phyloP scores from a whole-genome alignment of 495 filamentous ascomycete species.

The Extremus antarcticus region DNA sequence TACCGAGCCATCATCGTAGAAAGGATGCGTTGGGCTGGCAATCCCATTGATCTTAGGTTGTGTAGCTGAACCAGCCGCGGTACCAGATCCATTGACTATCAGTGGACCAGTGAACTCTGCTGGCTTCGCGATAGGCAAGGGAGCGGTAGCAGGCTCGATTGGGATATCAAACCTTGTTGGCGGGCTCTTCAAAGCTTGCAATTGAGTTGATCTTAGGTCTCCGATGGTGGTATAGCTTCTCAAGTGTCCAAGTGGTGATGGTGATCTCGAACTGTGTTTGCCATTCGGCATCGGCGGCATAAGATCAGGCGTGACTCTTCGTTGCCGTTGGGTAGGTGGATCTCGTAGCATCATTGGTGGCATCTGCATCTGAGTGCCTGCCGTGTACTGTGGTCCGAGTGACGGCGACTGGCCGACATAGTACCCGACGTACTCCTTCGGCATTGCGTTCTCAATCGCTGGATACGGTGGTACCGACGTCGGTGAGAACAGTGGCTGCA shows the following conservation, averaged over 20 bases:
- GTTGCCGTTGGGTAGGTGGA: constrained; percentile 39
- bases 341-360: constrained; percentile 31
- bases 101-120: constrained; percentile 28
- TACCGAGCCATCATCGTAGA: neutral
- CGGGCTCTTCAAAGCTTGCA: constrained; percentile 8
- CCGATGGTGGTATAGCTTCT: constrained; percentile 24
- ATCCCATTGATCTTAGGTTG: constrained; percentile 3
- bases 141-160: neutral
- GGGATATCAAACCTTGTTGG: neutral
- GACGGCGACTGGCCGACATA: constrained; percentile 45
- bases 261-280: constrained; percentile 27
- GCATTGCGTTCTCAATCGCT: constrained; percentile 32
- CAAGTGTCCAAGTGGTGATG: constrained; percentile 29
- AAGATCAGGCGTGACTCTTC: constrained; percentile 37
- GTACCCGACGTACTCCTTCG: constrained; percentile 57
- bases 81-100: constrained; percentile 37
- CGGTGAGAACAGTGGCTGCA: constrained; percentile 7
- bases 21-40: neutral
- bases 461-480: constrained; percentile 3
- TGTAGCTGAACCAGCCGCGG: neutral
- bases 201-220: constrained; percentile 11
- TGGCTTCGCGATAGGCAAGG: neutral
- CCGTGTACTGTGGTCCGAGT: constrained; percentile 41
- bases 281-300: constrained; percentile 27
- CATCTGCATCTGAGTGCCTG: constrained; percentile 33